Conservation (phyloP, 2,329 filamentous ascomycete genomes). For the Venturia pyrina region DNA sequence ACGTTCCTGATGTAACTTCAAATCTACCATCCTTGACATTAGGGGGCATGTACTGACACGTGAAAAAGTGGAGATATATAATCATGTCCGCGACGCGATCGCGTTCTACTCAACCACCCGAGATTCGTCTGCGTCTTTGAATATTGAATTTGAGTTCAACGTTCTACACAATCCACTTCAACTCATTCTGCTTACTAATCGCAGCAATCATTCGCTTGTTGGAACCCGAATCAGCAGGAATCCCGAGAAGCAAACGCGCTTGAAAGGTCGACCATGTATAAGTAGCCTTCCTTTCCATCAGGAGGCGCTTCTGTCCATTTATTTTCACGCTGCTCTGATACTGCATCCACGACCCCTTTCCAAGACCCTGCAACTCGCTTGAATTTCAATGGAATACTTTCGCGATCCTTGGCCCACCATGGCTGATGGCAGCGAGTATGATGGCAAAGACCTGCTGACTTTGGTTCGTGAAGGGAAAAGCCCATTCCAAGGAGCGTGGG, state of each 20-base stretch:
- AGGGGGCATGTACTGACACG: background rate
- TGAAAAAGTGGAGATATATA: background rate
- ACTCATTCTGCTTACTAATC: background rate
- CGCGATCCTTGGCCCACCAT: background rate
- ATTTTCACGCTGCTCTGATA: too few relatives aligned
- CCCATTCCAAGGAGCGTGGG: background rate
- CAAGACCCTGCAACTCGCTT: too few relatives aligned
- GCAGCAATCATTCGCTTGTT: background rate
- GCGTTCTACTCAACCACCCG: too few relatives aligned
- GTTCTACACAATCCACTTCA: background rate
- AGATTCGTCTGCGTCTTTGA: too few relatives aligned
- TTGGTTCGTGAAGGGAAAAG: background rate
- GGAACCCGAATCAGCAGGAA: background rate
- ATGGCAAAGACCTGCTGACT: background rate
- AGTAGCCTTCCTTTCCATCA: background rate
- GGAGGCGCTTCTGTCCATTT: too few relatives aligned
- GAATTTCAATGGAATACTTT: background rate
- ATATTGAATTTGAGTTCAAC: too few relatives aligned
- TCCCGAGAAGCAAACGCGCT: background rate
- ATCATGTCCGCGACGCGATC: too few relatives aligned
- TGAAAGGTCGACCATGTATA: background rate
- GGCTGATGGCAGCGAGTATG: background rate
- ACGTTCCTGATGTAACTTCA: too few relatives aligned
- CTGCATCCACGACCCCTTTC: too few relatives aligned
- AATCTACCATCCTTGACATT: too few relatives aligned